These are phyloP conservation scores for Cytidiella melzeri DNA, from an alignment of 768 basidiomycete species.

Conservation along the genomic window DNA sequence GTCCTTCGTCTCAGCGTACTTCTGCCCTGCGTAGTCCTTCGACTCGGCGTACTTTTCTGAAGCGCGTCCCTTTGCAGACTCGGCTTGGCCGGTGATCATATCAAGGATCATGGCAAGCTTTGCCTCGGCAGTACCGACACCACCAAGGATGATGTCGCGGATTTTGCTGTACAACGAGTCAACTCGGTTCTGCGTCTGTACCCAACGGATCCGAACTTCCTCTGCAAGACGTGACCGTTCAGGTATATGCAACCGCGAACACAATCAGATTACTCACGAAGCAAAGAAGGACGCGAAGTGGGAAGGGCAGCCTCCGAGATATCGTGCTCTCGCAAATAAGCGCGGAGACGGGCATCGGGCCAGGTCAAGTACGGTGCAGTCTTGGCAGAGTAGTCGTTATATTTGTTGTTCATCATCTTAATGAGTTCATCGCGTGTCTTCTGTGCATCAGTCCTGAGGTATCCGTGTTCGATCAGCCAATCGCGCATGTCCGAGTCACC, in stretches of 20 bases:
- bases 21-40: conserved; percentile 20
- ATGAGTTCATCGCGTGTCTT: conserved; percentile 72
- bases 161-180: conserved; percentile 56
- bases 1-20: conserved; percentile 19
- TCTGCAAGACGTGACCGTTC: conserved; percentile 32
- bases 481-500: conserved; percentile 61
- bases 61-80: conserved; percentile 25
- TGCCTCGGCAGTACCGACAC: conserved; percentile 73
- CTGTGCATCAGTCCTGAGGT: conserved; percentile 49
- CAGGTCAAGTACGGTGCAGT: conserved; percentile 73
- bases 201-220: conserved; percentile 75
- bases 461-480: conserved; percentile 73
- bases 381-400: conserved; percentile 38
- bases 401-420: conserved; percentile 67
- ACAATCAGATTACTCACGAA: conserved; percentile 43
- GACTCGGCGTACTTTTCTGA: conserved; percentile 20
- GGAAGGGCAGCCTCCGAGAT: conserved; percentile 66
- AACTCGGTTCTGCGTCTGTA: conserved; percentile 53
- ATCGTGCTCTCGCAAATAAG: conserved; percentile 76
- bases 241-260: background rate
- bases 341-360: conserved; percentile 90
- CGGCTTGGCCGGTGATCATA: conserved; percentile 35
- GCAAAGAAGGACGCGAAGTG: conserved; percentile 62
- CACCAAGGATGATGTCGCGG: conserved; percentile 56
- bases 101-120: conserved; percentile 44